phyloP scores from a whole-genome alignment of 2,329 filamentous ascomycete species.

The Xylariaceae sp. region DNA sequence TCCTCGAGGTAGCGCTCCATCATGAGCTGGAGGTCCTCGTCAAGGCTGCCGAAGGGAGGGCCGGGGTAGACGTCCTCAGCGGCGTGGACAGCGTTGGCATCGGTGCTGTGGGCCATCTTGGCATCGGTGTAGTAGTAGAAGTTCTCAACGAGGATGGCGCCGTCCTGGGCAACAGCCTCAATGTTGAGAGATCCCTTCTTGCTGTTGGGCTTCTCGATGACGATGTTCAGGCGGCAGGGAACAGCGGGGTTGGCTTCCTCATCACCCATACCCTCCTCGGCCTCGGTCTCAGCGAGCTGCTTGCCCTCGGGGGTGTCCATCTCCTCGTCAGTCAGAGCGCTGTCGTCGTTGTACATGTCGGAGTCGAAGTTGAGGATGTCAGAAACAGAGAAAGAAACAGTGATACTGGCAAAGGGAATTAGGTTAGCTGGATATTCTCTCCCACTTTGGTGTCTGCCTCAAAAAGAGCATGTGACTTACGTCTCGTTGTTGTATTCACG shows the following conservation, averaged over 20 bases:
- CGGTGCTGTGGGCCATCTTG: constrained; percentile 69
- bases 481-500: constrained; percentile 83
- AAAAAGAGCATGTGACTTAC: constrained; percentile 45
- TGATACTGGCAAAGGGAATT: constrained; percentile 50
- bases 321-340: constrained; percentile 48
- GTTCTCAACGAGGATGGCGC: constrained; percentile 81
- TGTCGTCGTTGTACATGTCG: constrained; percentile 52
- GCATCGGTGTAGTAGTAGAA: constrained; percentile 80
- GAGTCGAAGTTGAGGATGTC: constrained; percentile 67
- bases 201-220: constrained; percentile 73
- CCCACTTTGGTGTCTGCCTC: constrained; percentile 12
- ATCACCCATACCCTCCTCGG: constrained; percentile 48
- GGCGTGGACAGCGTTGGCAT: constrained; percentile 70
- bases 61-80: constrained; percentile 79
- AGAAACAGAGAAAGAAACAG: constrained; percentile 76
- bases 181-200: constrained; percentile 75
- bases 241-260: constrained; percentile 54
- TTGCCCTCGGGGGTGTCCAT: constrained; percentile 37
- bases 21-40: constrained; percentile 89
- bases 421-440: constrained; percentile 18
- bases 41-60: constrained; percentile 87
- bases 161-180: constrained; percentile 80
- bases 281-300: constrained; percentile 51
- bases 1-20: constrained; percentile 94
- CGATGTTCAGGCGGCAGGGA: constrained; percentile 77